phyloP scores from a whole-genome alignment of 169 alveolate species.

The Plasmodium coatneyi region DNA sequence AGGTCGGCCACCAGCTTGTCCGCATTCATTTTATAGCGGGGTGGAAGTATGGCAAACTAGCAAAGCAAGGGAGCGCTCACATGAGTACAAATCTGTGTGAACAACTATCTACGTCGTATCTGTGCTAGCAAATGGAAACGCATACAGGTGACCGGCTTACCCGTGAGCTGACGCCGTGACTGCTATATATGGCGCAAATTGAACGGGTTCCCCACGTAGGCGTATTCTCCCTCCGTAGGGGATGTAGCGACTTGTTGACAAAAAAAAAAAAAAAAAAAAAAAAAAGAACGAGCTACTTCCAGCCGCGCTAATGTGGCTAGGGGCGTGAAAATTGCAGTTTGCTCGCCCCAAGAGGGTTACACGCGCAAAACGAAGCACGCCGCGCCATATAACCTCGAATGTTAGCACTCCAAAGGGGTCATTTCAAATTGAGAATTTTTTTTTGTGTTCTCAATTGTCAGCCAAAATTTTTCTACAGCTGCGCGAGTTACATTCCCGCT shows the following conservation, averaged over 20 bases:
- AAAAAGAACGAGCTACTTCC: neutral
- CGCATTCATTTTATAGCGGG: constrained; percentile 1
- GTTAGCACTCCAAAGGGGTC: neutral
- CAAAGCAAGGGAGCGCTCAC: neutral
- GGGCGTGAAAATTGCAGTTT: neutral
- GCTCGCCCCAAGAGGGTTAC: neutral
- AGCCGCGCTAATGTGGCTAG: neutral
- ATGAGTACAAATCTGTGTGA: neutral
- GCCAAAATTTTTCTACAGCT: neutral
- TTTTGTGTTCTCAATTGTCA: neutral
- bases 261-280: too few relatives aligned
- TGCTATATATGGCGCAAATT: neutral
- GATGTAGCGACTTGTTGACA: neutral
- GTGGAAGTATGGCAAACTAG: too few relatives aligned
- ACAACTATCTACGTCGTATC: neutral
- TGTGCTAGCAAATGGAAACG: neutral
- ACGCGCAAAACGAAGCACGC: neutral
- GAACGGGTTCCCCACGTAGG: neutral
- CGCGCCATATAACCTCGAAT: neutral
- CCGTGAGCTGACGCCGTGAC: neutral
- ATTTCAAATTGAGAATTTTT: neutral
- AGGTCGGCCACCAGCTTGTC: constrained; percentile 27
- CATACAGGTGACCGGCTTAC: neutral
- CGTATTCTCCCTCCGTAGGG: neutral
- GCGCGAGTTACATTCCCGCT: neutral